phyloP scores from a whole-genome alignment of 2,329 filamentous ascomycete genomes.

The Aspergillus sclerotialis region DNA sequence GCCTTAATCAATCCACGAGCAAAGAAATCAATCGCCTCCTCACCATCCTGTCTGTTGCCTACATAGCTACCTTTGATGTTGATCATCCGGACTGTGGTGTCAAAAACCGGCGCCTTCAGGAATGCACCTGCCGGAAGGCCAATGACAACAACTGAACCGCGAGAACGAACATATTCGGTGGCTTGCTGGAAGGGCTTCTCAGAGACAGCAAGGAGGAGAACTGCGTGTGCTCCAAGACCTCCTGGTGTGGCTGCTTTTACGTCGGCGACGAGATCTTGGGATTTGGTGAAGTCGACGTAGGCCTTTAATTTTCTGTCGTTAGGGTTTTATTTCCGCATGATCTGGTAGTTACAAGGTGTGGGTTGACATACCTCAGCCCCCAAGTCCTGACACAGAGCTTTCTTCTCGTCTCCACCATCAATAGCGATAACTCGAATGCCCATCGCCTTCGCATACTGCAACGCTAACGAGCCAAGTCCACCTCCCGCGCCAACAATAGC shows the following conservation, averaged over 20 bases:
- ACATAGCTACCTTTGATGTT: conserved; percentile 87
- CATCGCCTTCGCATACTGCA: conserved; percentile 90
- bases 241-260: conserved; percentile 74
- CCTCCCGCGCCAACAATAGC: conserved; percentile 83
- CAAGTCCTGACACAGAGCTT: conserved; percentile 56
- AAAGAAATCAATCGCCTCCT: conserved; percentile 88
- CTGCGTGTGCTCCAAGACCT: conserved; percentile 77
- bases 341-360: neutral
- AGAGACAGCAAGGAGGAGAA: conserved; percentile 73
- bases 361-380: conserved; percentile 48
- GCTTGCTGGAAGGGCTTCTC: conserved; percentile 96
- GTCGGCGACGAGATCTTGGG: conserved; percentile 71
- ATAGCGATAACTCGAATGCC: conserved; percentile 74
- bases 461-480: conserved; percentile 69
- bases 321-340: neutral
- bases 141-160: conserved; percentile 77
- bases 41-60: conserved; percentile 78
- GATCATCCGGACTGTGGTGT: conserved; percentile 82
- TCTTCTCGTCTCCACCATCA: conserved; percentile 77
- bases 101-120: conserved; percentile 77
- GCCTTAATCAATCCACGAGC: conserved; percentile 61
- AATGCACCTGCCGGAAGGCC: conserved; percentile 74
- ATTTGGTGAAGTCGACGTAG: conserved; percentile 74
- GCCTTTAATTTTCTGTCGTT: conserved; percentile 13
- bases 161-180: conserved; percentile 72